Conservation (phyloP, 1,284 basidiomycete species). For the Takashimella koratensis region DNA sequence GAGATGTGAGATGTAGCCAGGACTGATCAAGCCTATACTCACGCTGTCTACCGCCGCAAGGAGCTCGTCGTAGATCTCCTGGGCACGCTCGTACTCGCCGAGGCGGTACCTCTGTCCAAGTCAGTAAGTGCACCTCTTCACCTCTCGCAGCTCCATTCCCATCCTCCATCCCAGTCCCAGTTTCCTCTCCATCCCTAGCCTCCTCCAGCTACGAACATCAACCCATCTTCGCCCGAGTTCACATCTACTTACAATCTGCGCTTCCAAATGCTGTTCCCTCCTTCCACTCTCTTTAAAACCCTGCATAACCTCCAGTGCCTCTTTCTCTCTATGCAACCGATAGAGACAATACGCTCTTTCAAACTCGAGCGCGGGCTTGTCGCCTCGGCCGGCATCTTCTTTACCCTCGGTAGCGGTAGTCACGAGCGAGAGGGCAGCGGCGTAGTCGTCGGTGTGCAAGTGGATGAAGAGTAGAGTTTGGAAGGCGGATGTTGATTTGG, state of each 20-base stretch:
- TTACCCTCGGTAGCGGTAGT: conserved; percentile 1
- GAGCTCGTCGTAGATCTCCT: conserved; percentile 71
- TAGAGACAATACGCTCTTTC: conserved; percentile 78
- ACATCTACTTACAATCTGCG: conserved; percentile 69
- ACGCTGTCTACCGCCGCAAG: conserved; percentile 70
- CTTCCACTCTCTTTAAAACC: conserved; percentile 56
- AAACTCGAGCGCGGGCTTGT: conserved; percentile 52
- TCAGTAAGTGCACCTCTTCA: not conserved
- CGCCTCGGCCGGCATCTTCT: not conserved
- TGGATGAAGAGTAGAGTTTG: conserved; percentile 78
- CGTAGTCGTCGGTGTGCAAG: conserved; percentile 70
- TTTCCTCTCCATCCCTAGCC: not conserved
- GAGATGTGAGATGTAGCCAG: not conserved
- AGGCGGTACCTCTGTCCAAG: conserved; percentile 67
- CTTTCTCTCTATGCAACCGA: conserved; percentile 66
- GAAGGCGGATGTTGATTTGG: conserved; percentile 65
- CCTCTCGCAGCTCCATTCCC: not conserved
- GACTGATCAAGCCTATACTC: conserved; percentile 11
- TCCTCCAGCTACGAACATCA: no score
- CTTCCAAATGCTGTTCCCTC: conserved; percentile 72
- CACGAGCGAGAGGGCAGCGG: conserved; percentile 49
- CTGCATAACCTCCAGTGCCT: conserved; percentile 59
- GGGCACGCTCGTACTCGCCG: conserved; percentile 66
- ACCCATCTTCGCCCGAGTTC: not conserved
- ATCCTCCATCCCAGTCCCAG: not conserved